Conservation (phyloP, 1,284 basidiomycete genomes). For the Cutaneotrichosporon mucoides region DNA sequence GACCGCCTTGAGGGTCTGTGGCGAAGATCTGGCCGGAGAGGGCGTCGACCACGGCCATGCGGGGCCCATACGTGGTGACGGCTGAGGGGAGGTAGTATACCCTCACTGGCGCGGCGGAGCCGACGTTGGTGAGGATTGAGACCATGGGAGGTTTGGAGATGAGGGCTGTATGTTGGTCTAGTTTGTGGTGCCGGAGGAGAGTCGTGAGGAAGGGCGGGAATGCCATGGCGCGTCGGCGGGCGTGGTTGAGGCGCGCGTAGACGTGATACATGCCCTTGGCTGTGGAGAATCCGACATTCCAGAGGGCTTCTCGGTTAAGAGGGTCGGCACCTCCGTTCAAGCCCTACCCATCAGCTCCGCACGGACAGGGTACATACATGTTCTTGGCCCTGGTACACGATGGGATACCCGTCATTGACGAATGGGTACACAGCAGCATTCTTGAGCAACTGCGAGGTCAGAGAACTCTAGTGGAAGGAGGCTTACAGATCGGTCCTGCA, state of each 20-base stretch:
- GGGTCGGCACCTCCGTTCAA: slow-evolving; percentile 53
- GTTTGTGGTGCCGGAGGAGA: slow-evolving; percentile 52
- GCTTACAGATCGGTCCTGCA: slow-evolving; percentile 25
- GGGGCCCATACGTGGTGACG: slow-evolving; percentile 51
- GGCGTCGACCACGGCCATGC: slow-evolving; percentile 60
- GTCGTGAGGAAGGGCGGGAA: slow-evolving; percentile 56
- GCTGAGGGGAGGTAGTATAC: slow-evolving; percentile 29
- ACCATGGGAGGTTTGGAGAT: slow-evolving; percentile 65
- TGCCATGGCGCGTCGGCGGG: slow-evolving; percentile 59
- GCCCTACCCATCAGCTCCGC: slow-evolving; percentile 43
- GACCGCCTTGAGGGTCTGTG: slow-evolving; percentile 53
- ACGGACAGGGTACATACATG: slow-evolving; percentile 27
- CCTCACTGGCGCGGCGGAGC: slow-evolving; percentile 49
- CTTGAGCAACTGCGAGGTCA: slow-evolving; percentile 39
- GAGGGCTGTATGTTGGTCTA: slow-evolving; percentile 53
- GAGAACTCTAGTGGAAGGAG: neutral
- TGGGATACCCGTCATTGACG: slow-evolving; percentile 55
- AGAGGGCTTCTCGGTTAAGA: slow-evolving; percentile 48
- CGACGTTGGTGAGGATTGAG: slow-evolving; percentile 64
- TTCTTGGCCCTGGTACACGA: slow-evolving; percentile 59
- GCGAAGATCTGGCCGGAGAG: slow-evolving; percentile 56
- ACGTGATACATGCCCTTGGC: slow-evolving; percentile 54
- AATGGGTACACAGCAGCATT: slow-evolving; percentile 53
- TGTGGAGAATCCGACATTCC: slow-evolving; percentile 51
- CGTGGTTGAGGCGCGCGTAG: slow-evolving; percentile 59